These are phyloP conservation scores for Aspergillus neoniger DNA, from an alignment of 2,329 filamentous ascomycete genomes.

Conservation along the genomic window DNA sequence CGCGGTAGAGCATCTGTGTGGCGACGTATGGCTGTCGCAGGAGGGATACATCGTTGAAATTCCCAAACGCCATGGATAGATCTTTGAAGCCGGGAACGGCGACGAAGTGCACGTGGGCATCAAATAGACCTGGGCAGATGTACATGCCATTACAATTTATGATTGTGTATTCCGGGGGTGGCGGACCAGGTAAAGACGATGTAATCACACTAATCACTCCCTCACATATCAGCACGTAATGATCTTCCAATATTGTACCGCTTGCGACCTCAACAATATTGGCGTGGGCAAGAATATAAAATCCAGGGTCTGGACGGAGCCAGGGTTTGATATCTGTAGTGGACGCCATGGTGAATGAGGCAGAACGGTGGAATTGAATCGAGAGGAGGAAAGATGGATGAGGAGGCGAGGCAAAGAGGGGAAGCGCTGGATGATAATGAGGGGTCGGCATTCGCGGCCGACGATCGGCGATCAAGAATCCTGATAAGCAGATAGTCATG, in stretches of 20 bases:
- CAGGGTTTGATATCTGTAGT: conserved; percentile 21
- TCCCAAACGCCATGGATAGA: conserved; percentile 25
- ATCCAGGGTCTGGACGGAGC: conserved; percentile 19
- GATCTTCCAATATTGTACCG: conserved; percentile 17
- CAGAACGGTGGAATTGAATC: background rate
- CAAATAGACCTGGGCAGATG: conserved; percentile 29
- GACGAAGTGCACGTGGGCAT: conserved; percentile 30
- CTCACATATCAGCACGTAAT: conserved; percentile 2
- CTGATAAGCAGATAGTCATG: background rate
- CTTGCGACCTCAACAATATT: conserved; percentile 26
- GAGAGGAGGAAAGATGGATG: background rate
- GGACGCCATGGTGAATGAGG: background rate
- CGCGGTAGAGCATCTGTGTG: conserved; percentile 55
- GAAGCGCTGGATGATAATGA: background rate
- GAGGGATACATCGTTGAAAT: conserved; percentile 25
- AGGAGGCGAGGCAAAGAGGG: background rate
- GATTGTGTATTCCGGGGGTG: background rate
- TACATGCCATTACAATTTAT: conserved; percentile 25
- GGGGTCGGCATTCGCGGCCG: background rate
- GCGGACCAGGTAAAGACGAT: too few species aligned
- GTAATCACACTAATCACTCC: too few species aligned
- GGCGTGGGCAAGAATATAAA: conserved; percentile 26
- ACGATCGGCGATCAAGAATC: background rate
- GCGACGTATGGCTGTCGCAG: conserved; percentile 25
- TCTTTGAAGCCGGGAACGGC: conserved; percentile 28